Conservation (phyloP, 495 filamentous ascomycete genomes). For the Rhizodiscina lignyota region DNA sequence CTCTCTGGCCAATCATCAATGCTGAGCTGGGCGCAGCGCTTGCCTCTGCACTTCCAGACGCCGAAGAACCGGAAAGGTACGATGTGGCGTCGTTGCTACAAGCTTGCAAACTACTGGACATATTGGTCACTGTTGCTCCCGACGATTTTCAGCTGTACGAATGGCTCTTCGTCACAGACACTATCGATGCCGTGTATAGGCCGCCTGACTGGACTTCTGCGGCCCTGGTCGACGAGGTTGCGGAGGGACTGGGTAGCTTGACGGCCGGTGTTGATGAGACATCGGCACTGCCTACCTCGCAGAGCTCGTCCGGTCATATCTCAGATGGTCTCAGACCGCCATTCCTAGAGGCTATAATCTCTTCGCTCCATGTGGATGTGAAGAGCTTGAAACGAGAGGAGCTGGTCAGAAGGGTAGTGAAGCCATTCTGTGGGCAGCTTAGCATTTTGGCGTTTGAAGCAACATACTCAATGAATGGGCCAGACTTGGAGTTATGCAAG, state of each 20-base stretch:
- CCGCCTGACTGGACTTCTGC: constrained; percentile 53
- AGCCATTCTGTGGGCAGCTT: constrained; percentile 79
- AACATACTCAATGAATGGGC: constrained; percentile 64
- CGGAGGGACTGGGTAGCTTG: constrained; percentile 51
- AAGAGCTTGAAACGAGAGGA: constrained; percentile 19
- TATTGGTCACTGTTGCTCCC: constrained; percentile 64
- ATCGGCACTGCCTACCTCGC: neutral
- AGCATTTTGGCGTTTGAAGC: constrained; percentile 87
- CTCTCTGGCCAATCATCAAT: constrained; percentile 82
- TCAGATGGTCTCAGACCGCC: constrained; percentile 1
- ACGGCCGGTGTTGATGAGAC: constrained; percentile 10
- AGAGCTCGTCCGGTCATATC: neutral
- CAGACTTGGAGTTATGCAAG: constrained; percentile 53
- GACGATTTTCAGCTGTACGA: constrained; percentile 94
- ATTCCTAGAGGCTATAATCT: constrained; percentile 8
- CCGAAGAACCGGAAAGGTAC: constrained; percentile 56
- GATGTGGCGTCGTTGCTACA: constrained; percentile 62
- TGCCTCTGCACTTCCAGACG: constrained; percentile 50
- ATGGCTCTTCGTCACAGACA: constrained; percentile 95
- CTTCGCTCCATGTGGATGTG: constrained; percentile 13
- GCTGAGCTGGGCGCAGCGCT: constrained; percentile 71
- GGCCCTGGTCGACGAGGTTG: constrained; percentile 73
- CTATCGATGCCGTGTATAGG: constrained; percentile 87
- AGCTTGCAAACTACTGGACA: constrained; percentile 81
- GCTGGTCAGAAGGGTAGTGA: constrained; percentile 38